Percentiles rank a stretch among this genome's conserved stretches.
Conservation (phyloP, 2,329 filamentous ascomycete genomes). For the Anisogramma anomala region DNA sequence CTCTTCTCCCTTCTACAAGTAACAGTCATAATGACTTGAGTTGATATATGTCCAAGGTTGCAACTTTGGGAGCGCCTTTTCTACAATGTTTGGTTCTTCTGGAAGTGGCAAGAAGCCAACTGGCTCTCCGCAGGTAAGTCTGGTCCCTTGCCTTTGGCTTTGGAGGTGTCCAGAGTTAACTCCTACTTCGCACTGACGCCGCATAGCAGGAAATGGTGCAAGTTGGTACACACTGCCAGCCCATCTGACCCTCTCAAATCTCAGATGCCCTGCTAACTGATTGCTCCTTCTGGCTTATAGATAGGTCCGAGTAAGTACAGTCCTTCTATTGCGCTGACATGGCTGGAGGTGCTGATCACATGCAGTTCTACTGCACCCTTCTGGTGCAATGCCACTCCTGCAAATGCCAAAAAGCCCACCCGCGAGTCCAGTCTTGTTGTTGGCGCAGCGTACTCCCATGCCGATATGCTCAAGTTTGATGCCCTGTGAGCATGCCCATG, state of each 20-base stretch:
- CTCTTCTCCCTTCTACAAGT: not conserved
- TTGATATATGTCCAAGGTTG: constrained; percentile 2
- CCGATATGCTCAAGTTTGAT: constrained; percentile 84
- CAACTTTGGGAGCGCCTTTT: not conserved
- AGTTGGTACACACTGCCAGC: constrained; percentile 60
- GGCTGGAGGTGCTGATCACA: constrained; percentile 20
- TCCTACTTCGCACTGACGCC: constrained; percentile 28
- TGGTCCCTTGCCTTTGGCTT: constrained; percentile 11
- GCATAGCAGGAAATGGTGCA: constrained; percentile 90
- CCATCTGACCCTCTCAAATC: constrained; percentile 10
- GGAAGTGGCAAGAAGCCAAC: constrained; percentile 57
- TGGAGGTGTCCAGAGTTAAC: constrained; percentile 15
- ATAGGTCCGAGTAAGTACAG: constrained; percentile 50
- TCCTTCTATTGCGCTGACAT: constrained; percentile 1
- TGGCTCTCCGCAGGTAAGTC: constrained; percentile 58
- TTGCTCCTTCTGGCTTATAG: constrained; percentile 25
- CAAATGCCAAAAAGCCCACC: constrained; percentile 34
- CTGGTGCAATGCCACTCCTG: constrained; percentile 52
- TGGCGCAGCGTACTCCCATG: constrained; percentile 91
- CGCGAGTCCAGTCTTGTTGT: constrained; percentile 66
- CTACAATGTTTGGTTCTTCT: constrained; percentile 52
- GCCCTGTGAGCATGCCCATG: constrained; percentile 49
- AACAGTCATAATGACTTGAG: constrained; percentile 11
- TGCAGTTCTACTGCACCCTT: constrained; percentile 77
- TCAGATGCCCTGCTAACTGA: constrained; percentile 20